phyloP scores from a whole-genome alignment of 495 filamentous ascomycete species.

The Pseudoneurospora amorphoporcata region DNA sequence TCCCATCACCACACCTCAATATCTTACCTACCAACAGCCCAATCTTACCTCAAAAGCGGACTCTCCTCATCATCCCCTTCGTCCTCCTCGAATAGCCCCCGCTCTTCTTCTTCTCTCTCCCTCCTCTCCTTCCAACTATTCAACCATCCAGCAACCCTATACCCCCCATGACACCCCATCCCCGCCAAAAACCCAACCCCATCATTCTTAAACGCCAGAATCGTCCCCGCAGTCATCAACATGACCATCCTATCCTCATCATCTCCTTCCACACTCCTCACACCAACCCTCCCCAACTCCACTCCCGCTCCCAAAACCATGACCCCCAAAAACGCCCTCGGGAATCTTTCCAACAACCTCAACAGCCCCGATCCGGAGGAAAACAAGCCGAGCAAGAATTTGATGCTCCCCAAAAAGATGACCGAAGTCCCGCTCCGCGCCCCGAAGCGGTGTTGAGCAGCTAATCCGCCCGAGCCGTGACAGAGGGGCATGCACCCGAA shows the following conservation, averaged over 20 bases:
- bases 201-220: slow-evolving; percentile 83
- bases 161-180: slow-evolving; percentile 40
- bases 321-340: slow-evolving; percentile 62
- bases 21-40: background rate
- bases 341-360: slow-evolving; percentile 57
- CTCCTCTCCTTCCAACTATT: background rate
- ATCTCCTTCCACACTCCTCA: slow-evolving; percentile 56
- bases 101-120: background rate
- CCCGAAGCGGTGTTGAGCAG: slow-evolving; percentile 82
- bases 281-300: slow-evolving; percentile 75
- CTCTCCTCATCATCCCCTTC: background rate
- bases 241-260: slow-evolving; percentile 72
- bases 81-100: background rate
- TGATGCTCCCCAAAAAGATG: slow-evolving; percentile 66
- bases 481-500: slow-evolving; percentile 95
- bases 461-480: slow-evolving; percentile 83
- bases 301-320: slow-evolving; percentile 85
- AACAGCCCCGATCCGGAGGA: slow-evolving; percentile 58
- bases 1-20: background rate
- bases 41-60: slow-evolving; percentile 11
- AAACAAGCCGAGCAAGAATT: slow-evolving; percentile 63
- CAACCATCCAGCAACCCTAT: background rate
- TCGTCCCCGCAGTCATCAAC: slow-evolving; percentile 70
- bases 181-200: slow-evolving; percentile 78
- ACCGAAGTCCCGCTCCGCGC: slow-evolving; percentile 78